phyloP scores from a whole-genome alignment of 2,329 filamentous ascomycete genomes.

The Xylaria sp. region DNA sequence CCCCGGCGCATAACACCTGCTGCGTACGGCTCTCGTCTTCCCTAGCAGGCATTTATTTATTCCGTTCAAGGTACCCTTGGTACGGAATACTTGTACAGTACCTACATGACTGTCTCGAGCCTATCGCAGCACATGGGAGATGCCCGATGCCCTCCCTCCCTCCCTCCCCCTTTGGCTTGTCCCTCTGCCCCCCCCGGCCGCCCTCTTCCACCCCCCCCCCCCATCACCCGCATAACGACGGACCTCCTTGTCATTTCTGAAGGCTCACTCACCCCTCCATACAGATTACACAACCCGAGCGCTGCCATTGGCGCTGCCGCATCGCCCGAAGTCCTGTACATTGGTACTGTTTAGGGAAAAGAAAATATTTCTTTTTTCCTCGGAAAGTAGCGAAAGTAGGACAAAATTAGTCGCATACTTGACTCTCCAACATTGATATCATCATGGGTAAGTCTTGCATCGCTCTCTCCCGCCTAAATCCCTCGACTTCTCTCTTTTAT shows the following conservation, averaged over 20 bases:
- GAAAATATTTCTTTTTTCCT: conserved; percentile 18
- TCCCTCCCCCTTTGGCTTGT: background rate
- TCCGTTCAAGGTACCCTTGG: conserved; percentile 11
- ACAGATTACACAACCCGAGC: conserved; percentile 27
- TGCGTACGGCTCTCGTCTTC: conserved; percentile 6
- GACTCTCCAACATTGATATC: conserved; percentile 18
- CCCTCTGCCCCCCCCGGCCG: conserved; percentile 9
- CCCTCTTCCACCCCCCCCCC: conserved; percentile 8
- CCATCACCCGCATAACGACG: conserved; percentile 22
- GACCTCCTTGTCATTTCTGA: conserved; percentile 28
- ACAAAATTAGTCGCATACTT: conserved; percentile 22
- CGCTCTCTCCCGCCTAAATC: conserved; percentile 10
- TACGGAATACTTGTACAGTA: conserved; percentile 2
- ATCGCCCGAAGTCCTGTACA: conserved; percentile 19
- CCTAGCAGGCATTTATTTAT: conserved; percentile 8
- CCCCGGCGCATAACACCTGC: conserved; percentile 1
- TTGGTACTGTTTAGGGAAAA: conserved; percentile 25
- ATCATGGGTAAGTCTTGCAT: conserved; percentile 30
- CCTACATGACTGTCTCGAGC: conserved; percentile 1
- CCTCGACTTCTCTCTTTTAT: conserved; percentile 10
- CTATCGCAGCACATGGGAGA: conserved; percentile 6
- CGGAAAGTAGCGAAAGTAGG: conserved; percentile 26
- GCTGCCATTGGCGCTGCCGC: conserved; percentile 22
- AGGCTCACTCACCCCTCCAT: conserved; percentile 30
- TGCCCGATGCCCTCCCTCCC: conserved; percentile 10